A percentile compares a stretch with the other conserved stretches of the same genome.
Conservation (phyloP, 83 land plant genomes). For the Larix sibirica region DNA sequence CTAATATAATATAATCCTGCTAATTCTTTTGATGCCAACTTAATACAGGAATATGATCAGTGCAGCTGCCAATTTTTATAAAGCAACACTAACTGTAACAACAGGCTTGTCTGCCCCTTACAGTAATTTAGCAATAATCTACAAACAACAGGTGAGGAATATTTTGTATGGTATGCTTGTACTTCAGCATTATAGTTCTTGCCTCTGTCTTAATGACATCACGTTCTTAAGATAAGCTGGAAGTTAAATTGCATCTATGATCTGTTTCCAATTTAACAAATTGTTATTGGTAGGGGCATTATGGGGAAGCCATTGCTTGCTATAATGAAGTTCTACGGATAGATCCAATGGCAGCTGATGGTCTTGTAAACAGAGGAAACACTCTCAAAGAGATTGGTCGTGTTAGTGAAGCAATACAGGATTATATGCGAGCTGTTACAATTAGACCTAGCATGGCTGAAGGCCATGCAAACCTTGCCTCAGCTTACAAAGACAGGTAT, state of each 20-base stretch:
- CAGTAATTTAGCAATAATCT: constrained; percentile 96
- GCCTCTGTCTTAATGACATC: neutral
- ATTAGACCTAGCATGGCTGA: constrained; percentile 97
- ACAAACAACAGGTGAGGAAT: constrained; percentile 90
- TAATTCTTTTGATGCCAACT: neutral
- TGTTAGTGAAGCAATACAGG: constrained; percentile 98
- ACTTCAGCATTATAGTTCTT: neutral
- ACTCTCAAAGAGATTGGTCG: constrained; percentile 96
- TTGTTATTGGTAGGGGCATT: constrained; percentile 73
- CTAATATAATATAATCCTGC: neutral
- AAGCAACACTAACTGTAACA: constrained; percentile 89
- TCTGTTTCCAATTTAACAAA: constrained; percentile 17
- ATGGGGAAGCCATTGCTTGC: constrained; percentile 96
- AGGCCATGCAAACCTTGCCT: constrained; percentile 99
- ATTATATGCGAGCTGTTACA: constrained; percentile 83
- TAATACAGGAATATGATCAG: constrained; percentile 78
- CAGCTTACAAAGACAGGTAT: constrained; percentile 98
- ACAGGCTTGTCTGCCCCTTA: constrained; percentile 97
- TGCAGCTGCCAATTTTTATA: constrained; percentile 89
- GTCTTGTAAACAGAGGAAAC: constrained; percentile 95
- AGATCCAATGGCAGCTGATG: constrained; percentile 98
- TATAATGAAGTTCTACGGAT: constrained; percentile 97
- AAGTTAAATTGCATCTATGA: constrained; percentile 20
- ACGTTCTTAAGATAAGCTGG: constrained; percentile 4
- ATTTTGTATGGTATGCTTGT: neutral